Evolutionary conservation across 305 asterid species (phyloP), one percentile per base, ranked within the genome.

Genomic region (Lippia alba): DNA sequence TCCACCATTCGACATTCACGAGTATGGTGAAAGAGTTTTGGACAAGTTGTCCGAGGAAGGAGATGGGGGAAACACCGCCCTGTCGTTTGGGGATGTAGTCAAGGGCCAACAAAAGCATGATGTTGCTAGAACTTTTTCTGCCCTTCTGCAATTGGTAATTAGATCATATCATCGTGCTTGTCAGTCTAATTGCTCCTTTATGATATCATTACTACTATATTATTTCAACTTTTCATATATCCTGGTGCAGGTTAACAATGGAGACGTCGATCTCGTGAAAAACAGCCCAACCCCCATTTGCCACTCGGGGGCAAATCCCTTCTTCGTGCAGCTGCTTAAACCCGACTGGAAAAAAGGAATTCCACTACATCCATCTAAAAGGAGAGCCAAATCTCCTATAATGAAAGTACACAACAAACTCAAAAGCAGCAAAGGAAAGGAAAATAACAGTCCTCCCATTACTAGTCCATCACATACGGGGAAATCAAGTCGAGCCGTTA

Each of bases 121-220:
- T 60, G 85, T 94, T 63, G 98, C 98, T 61, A 89, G 99, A 63
- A 84, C 96, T 45, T 94, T 94, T 83, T 92, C 99, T 44, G 96
- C 99, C 30, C 96, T 94, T 80, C 89, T 94, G 64, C 99, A 94
- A 83, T 57, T 94, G 92, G 99, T 94, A n/a, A n/a, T n/a, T n/a
- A n/a, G n/a, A n/a, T n/a, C n/a, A n/a, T n/a, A n/a, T n/a, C n/a
- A n/a, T n/a, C n/a, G n/a, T n/a, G n/a, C n/a, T n/a, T n/a, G 30
- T 24, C 30, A 3, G 30, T 24, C 30, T 24, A 36, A 36, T 36
- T 36, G 9, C 5, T 36, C 8, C 41, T 36, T 4, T 36, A 36
- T 36, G n/a, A n/a, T 34, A 2, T 2, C 40, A 34, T 2, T 34
- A 3, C 6, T 34, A 34, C 6, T 3, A 34, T 34, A 34, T 34